These are phyloP conservation scores for Eremochloa ophiuroides DNA, from an alignment of 176 grass and related monocot genomes.

Conservation along the genomic window DNA sequence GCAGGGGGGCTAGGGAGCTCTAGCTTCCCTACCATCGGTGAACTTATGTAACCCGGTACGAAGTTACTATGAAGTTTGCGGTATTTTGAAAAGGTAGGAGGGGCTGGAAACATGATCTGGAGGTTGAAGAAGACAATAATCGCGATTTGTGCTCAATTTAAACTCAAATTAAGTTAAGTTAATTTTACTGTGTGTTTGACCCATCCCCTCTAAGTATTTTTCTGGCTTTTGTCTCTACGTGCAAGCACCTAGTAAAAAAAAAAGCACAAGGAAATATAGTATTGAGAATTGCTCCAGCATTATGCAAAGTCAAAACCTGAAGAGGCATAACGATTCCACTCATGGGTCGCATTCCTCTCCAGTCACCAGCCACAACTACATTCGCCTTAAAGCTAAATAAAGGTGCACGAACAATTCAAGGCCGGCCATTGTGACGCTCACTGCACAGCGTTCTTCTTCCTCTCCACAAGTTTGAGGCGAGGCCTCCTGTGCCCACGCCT, in stretches of 20 bases:
- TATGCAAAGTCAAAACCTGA: slow-evolving; percentile 17
- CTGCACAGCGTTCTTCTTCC: neutral
- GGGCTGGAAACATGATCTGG: no score
- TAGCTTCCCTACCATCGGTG: no score
- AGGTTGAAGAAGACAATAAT: no score
- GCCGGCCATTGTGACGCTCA: slow-evolving; percentile 31
- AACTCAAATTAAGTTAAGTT: no score
- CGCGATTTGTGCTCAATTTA: no score
- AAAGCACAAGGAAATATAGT: neutral
- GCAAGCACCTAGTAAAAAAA: neutral
- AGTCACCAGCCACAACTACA: neutral
- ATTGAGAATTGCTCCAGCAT: neutral
- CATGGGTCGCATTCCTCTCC: neutral
- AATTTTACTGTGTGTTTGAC: no score
- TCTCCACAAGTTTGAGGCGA: slow-evolving; percentile 14
- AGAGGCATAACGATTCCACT: slow-evolving; percentile 15
- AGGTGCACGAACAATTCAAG: neutral
- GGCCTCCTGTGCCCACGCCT: neutral
- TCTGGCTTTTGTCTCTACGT: no score
- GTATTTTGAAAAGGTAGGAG: no score
- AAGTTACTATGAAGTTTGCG: no score
- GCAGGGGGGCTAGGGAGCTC: no score
- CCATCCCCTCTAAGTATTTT: no score
- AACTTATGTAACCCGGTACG: no score
- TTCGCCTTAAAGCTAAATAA: slow-evolving; percentile 2